phyloP scores from a whole-genome alignment of 2,329 filamentous ascomycete species.

The Colletotrichum salicis region DNA sequence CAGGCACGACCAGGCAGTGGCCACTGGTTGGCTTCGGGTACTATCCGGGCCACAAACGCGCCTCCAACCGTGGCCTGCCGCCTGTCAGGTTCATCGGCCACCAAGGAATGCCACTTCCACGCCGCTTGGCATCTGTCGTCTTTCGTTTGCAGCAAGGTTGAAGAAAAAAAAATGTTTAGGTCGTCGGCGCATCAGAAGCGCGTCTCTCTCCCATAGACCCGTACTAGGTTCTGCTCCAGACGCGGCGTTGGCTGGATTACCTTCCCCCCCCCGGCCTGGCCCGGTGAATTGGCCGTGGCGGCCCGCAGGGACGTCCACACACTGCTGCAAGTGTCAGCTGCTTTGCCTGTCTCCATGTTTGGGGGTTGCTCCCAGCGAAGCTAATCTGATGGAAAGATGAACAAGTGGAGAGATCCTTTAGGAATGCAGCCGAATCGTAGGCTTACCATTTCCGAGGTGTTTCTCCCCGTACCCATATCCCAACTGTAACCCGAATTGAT shows the following conservation, averaged over 20 bases:
- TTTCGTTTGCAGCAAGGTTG: not conserved
- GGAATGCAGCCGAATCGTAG: not conserved
- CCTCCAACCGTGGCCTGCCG: constrained; percentile 4
- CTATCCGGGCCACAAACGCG: constrained; percentile 12
- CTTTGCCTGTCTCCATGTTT: constrained; percentile 20
- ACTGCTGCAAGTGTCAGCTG: constrained; percentile 26
- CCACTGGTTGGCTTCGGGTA: constrained; percentile 21
- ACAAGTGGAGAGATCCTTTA: constrained; percentile 30
- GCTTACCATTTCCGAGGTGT: not conserved
- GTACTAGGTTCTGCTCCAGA: not conserved
- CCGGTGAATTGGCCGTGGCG: constrained; percentile 27
- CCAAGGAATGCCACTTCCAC: constrained; percentile 28
- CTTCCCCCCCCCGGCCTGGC: constrained; percentile 16
- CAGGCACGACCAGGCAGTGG: constrained; percentile 7
- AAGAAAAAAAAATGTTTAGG: not conserved
- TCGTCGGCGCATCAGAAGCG: not conserved
- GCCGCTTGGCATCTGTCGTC: constrained; percentile 28
- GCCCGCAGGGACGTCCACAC: constrained; percentile 8
- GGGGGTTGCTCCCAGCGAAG: constrained; percentile 20
- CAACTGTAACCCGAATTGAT: not conserved
- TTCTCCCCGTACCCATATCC: not conserved
- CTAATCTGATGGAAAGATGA: constrained; percentile 26
- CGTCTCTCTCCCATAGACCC: constrained; percentile 8
- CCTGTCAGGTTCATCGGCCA: constrained; percentile 6
- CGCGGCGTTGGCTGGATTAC: constrained; percentile 15